phyloP scores from a whole-genome alignment of 139 green algal genomes.

The Tetraselmis chui region DNA sequence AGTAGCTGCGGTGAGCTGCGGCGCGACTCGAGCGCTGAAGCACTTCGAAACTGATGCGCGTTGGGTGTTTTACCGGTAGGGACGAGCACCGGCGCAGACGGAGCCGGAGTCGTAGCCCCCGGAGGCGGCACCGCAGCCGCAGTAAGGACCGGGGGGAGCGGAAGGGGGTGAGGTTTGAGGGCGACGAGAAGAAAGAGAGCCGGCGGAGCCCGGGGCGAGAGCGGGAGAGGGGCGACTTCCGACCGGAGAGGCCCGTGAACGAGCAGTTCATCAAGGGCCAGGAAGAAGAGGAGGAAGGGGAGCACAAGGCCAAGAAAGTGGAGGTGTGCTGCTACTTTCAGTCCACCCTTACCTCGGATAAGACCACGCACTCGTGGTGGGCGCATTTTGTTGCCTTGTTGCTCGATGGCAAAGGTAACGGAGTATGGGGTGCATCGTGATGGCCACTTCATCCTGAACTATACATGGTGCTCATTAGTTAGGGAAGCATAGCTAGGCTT shows the following conservation, averaged over 20 bases:
- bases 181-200: neutral
- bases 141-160: neutral
- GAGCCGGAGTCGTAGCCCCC: constrained; percentile 12
- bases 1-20: too few relatives aligned
- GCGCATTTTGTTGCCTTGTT: neutral
- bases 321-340: neutral
- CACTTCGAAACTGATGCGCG: constrained; percentile 1
- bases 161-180: neutral
- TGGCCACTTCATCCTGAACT: neutral
- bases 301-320: neutral
- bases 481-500: neutral
- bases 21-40: neutral
- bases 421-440: neutral
- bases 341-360: neutral
- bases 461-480: neutral
- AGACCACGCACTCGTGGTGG: neutral
- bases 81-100: constrained; percentile 5
- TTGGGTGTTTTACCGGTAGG: constrained; percentile 1
- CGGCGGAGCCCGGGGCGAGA: neutral
- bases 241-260: neutral
- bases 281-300: constrained; percentile 11
- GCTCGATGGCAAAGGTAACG: neutral
- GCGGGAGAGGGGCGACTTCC: neutral
- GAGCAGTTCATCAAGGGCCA: neutral
- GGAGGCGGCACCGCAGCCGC: constrained; percentile 9